These are phyloP conservation scores for Shiraia sp. DNA, from an alignment of 2,329 filamentous ascomycete genomes.

Conservation along the genomic window DNA sequence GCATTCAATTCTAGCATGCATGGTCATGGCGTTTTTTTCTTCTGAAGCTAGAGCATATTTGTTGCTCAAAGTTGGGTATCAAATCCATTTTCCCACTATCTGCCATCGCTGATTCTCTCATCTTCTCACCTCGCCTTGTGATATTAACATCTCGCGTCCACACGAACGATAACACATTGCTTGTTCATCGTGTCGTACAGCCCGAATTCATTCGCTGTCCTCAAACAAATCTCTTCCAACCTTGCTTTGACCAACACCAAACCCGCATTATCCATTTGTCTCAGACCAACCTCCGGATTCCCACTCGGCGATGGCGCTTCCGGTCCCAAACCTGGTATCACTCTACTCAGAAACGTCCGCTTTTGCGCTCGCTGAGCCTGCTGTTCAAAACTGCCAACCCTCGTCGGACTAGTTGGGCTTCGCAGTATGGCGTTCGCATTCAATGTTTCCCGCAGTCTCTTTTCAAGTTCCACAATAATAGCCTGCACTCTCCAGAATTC, in stretches of 20 bases:
- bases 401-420: conserved; percentile 5
- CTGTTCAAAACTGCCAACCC: neutral
- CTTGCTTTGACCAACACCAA: conserved; percentile 32
- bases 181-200: conserved; percentile 42
- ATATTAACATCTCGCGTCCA: conserved; percentile 36
- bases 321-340: conserved; percentile 23
- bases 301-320: conserved; percentile 22
- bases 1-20: conserved; percentile 3
- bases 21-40: conserved; percentile 2
- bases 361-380: conserved; percentile 5
- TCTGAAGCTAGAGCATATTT: neutral
- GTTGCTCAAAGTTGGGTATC: conserved; percentile 1
- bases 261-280: conserved; percentile 11
- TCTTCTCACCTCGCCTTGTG: neutral
- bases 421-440: conserved; percentile 22
- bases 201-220: conserved; percentile 41
- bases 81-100: neutral
- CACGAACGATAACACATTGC: conserved; percentile 36
- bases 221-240: conserved; percentile 38
- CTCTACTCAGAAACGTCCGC: conserved; percentile 25
- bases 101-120: neutral
- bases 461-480: conserved; percentile 48
- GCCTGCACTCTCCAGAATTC: conserved; percentile 50
- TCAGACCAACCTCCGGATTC: conserved; percentile 25
- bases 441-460: conserved; percentile 37